Conservation (phyloP, 305 asterid genomes). For the Fraxinus platypoda region DNA sequence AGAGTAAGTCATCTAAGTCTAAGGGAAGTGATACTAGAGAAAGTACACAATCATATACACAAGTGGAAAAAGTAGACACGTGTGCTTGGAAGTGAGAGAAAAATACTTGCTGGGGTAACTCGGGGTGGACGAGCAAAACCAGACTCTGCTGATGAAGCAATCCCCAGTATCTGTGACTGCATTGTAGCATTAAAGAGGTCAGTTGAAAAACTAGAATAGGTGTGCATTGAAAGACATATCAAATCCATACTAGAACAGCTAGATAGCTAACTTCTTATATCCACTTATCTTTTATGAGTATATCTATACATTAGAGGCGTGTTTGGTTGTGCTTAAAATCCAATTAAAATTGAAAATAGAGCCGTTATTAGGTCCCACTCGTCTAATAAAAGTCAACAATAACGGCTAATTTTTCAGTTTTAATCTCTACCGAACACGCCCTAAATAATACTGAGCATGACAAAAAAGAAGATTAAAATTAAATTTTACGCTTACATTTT, state of each 20-base stretch:
- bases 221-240: conserved; percentile 6
- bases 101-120: conserved; percentile 67
- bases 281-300: neutral
- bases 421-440: too few relatives aligned
- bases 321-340: too few relatives aligned
- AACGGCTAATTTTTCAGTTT: too few relatives aligned
- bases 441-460: too few relatives aligned
- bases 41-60: conserved; percentile 11
- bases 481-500: too few relatives aligned
- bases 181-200: conserved; percentile 25
- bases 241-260: conserved; percentile 2
- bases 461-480: too few relatives aligned
- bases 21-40: conserved; percentile 8
- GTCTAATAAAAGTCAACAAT: too few relatives aligned
- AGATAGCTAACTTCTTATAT: neutral
- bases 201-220: conserved; percentile 12
- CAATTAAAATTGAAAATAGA: too few relatives aligned
- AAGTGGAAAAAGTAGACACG: neutral
- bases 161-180: conserved; percentile 63
- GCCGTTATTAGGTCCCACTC: too few relatives aligned
- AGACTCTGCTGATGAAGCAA: conserved; percentile 44
- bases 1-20: conserved; percentile 1
- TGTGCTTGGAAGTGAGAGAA: conserved; percentile 14
- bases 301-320: too few relatives aligned
- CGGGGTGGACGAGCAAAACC: conserved; percentile 70